phyloP scores from a whole-genome alignment of 495 filamentous ascomycete genomes.

The Usnea hakonensis region DNA sequence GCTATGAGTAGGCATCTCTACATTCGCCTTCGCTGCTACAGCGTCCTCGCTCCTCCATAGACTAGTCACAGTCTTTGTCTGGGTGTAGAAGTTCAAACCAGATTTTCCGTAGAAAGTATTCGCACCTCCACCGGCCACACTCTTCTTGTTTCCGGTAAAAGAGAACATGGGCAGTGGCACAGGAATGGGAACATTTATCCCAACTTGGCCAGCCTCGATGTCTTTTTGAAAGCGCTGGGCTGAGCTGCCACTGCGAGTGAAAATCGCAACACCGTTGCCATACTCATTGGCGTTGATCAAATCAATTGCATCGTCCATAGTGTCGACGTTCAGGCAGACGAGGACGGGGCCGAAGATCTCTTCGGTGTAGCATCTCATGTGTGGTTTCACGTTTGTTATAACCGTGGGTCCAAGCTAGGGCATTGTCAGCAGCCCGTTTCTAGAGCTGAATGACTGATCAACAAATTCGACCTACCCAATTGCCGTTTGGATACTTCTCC shows the following conservation, averaged over 20 bases:
- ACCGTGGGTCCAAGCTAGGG: constrained; percentile 74
- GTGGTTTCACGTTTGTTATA: constrained; percentile 82
- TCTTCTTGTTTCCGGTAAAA: constrained; percentile 98
- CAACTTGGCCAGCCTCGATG: constrained; percentile 50
- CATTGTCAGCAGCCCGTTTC: not conserved
- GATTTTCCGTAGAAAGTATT: constrained; percentile 94
- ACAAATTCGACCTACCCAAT: constrained; percentile 57
- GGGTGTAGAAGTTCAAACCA: constrained; percentile 89
- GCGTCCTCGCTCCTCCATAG: constrained; percentile 84
- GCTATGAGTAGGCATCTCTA: constrained; percentile 86
- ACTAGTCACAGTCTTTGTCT: constrained; percentile 94
- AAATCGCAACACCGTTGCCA: constrained; percentile 63
- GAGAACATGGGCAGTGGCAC: constrained; percentile 93
- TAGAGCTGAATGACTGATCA: not conserved
- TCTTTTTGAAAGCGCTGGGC: constrained; percentile 59
- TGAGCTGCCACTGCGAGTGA: constrained; percentile 55
- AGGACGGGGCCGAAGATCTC: constrained; percentile 98
- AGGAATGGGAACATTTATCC: constrained; percentile 64
- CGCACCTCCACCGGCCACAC: constrained; percentile 84
- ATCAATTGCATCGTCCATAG: constrained; percentile 44
- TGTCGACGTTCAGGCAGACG: constrained; percentile 45
- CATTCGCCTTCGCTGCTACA: constrained; percentile 67
- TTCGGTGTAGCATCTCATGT: constrained; percentile 91
- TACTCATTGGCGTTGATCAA: constrained; percentile 63
- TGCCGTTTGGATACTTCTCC: constrained; percentile 90